Percentiles rank a stretch among this genome's conserved stretches.
These are phyloP conservation scores for Boletus subparvulus DNA, from an alignment of 768 basidiomycete species.

Conservation along the genomic window DNA sequence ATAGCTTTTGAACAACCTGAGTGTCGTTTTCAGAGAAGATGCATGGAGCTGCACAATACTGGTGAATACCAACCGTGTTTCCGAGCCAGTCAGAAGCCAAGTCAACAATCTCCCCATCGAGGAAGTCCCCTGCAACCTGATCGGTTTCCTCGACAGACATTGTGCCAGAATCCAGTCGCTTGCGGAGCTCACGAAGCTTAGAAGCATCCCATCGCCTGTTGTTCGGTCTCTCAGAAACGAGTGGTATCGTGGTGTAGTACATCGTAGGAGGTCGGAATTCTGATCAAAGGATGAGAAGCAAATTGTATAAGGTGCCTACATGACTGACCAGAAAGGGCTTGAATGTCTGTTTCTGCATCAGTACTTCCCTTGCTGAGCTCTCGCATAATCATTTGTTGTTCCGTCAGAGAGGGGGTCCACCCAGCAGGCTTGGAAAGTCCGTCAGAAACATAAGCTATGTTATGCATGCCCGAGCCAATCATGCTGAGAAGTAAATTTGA, in stretches of 20 bases:
- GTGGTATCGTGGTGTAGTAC: constrained; percentile 95
- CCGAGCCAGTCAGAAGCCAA: constrained; percentile 98
- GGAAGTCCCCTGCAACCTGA: constrained; percentile 82
- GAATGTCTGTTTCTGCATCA: constrained; percentile 83
- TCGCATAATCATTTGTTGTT: constrained; percentile 96
- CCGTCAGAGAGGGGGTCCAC: constrained; percentile 77
- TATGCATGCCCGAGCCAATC: constrained; percentile 76
- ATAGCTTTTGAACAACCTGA: constrained; percentile 94
- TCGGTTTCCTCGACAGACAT: constrained; percentile 87
- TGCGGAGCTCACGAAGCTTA: constrained; percentile 90
- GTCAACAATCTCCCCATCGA: constrained; percentile 94
- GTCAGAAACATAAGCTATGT: constrained; percentile 52
- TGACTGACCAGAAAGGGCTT: constrained; percentile 76
- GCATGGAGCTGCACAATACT: neutral
- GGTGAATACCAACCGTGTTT: constrained; percentile 58
- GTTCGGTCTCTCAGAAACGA: constrained; percentile 80
- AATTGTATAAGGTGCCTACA: neutral
- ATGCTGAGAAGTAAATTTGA: constrained; percentile 88
- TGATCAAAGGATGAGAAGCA: constrained; percentile 32
- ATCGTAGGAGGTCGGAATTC: constrained; percentile 91
- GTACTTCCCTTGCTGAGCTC: constrained; percentile 77
- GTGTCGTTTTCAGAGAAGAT: constrained; percentile 7
- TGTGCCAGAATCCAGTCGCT: constrained; percentile 87
- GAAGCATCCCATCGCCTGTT: constrained; percentile 93
- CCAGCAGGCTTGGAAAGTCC: constrained; percentile 59